Evolutionary conservation across 345 rosid genomes (phyloP).

Genomic region (Physaria fendleri): DNA sequence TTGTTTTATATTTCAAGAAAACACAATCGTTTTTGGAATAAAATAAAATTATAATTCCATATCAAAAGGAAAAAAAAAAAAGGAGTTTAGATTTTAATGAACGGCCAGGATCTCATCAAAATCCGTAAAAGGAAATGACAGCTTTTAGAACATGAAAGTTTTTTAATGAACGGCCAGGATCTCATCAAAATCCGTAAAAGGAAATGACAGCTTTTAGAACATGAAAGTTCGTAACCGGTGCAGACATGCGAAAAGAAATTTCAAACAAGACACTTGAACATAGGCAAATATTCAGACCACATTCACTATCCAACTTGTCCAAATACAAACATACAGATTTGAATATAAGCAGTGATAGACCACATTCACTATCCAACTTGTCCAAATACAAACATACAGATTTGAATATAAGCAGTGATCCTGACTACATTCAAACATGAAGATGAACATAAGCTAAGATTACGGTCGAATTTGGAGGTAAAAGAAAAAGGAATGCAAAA

Average conservation of each 20-base stretch:
- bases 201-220: constrained; percentile 19
- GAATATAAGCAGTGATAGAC: constrained; percentile 6
- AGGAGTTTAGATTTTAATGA: background rate
- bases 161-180: background rate
- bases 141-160: constrained; percentile 21
- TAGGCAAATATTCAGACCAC: constrained; percentile 17
- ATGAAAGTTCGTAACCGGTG: constrained; percentile 1
- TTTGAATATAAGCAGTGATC: background rate
- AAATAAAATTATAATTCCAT: background rate
- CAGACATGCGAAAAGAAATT: background rate
- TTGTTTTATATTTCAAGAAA: background rate
- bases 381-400: background rate
- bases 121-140: constrained; percentile 2
- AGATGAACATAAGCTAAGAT: background rate
- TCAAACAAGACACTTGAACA: constrained; percentile 10
- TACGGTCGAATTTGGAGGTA: background rate
- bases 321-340: background rate
- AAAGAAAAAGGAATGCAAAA: constrained; percentile 1
- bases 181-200: constrained; percentile 3
- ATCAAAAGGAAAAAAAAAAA: background rate
- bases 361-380: constrained; percentile 23
- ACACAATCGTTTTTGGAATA: background rate
- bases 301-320: constrained; percentile 21
- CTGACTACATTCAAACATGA: constrained; percentile 18
- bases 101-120: background rate